Evolutionary conservation across 2,329 filamentous ascomycete genomes (phyloP), one percentile per base, ranked within the genome.

Genomic region (Exophiala oligosperma): DNA sequence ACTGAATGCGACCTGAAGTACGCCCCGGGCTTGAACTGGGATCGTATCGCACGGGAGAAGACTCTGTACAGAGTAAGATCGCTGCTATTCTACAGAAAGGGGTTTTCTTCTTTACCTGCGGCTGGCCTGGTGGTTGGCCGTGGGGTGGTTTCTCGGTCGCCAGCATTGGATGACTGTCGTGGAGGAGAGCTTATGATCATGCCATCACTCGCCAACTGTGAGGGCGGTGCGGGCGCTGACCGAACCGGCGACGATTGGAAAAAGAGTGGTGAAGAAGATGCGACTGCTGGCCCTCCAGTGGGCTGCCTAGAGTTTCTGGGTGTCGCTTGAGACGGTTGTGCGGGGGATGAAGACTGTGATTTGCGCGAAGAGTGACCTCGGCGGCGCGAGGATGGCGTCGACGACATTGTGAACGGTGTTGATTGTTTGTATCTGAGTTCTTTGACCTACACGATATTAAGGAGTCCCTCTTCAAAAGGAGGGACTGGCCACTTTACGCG

Each of bases 11-110:
- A 52, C 77, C 75, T 63, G 78, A 70, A 51, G 70, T 79, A 69
- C 84, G 85, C n/a, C 85, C 86, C 26, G 91, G 91, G 70, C 90
- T 96, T 38, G 93, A 96, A 74, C 91, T 96, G 37, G 91, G 86
- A 56, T 91, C 90, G 72, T 97, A 97, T 72, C 87, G 86, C 66
- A 97, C 91, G 1, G 93, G 93, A 1, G 93, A 97, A 0, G 93
- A 97, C 69, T 92, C 93, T 96, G 66, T 1, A 51, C 17, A 7
- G 53, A 21, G 61, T 52, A 69, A 54, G 73, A 62, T 5, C 17
- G 6, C 26, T 52, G 17, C 24, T 26, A n/a, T 12, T 35, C 37
- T 29, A 51, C 26, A 23, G 40, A 50, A 50, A 54, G 29, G 29
- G 52, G 50, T 28, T 4, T n/a, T 29, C n/a, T 65, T 55, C n/a